Base-by-base conservation (phyloP, 1,284 basidiomycete species). In the Clitocybe nebularis region DNA sequence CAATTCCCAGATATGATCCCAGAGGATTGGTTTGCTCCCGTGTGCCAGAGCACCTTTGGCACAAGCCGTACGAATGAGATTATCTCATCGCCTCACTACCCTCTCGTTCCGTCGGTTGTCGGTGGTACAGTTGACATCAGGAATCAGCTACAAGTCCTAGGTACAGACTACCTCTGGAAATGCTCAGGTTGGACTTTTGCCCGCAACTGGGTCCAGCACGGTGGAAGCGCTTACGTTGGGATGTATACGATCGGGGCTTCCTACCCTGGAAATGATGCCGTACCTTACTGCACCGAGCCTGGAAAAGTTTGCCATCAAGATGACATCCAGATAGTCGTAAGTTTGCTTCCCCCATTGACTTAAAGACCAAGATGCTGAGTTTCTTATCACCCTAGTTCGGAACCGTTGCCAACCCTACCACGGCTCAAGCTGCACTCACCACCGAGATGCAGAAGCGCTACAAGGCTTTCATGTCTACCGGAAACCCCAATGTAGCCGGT, bases 101-200 rank as follows among this genome's bases (percentile, higher is more conserved):
- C 52, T 4, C 34, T 70, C 17, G 50, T 72, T 1, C 57, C 70
- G 0, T 36, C 56, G 5, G 49, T 56, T n/a, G 50, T 62, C 20
- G 58, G 62, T 32, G 66, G 63, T 10, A 45, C 56, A 4, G 48
- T 59, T 36, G 81, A 85, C 56, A 70, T 66, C 23, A 73, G 87
- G 23, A 58, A 66, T 10, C 72, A 75, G 41, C 64, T 90, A 21
- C 71, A 84, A 55, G 49, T 57, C 20, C 59, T 89, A 8, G 79
- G 77, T 21, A 89, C 86, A 1, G 87, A 91, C 58, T 74, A 78
- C 44, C 52, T 81, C 10, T 87, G 79, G 79, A 75, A 72, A 51
- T 90, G 88, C 62, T 64, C 86, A 8, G 70, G 70, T 23, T 85
- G 84, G 78, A 79, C 78, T 5, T 81, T 88, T 41, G 79, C 83